Base-by-base conservation (phyloP, 106 monocot species). In the Agapanthus africanus region DNA sequence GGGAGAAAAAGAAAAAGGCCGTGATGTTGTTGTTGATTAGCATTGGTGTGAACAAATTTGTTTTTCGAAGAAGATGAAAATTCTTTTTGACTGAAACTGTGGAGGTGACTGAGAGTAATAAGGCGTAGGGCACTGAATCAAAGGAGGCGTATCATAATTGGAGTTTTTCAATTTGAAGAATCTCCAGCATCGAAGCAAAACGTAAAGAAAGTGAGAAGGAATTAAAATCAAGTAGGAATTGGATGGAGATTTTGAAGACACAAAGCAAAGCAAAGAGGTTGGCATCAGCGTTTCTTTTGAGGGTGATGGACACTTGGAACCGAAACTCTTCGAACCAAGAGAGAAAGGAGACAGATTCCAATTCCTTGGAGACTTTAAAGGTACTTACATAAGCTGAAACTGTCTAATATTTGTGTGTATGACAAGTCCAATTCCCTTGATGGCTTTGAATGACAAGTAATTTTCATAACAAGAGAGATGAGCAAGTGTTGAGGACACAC, bases 101-200 rank as follows among this genome's bases (percentile, higher is more conserved):
- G n/a, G n/a, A n/a, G n/a, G n/a, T n/a, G n/a, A n/a, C n/a, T n/a
- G n/a, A n/a, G n/a, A n/a, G n/a, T n/a, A n/a, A n/a, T n/a, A n/a
- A 23, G 26, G 28, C 56, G 25, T 56, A 23, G 56, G 56, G 56
- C 28, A 26, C 6, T 23, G 63, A 63, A 63, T 63, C 63, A 63
- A 37, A 63, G 64, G 46, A 47, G 16, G 64, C 64, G 33, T 64
- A 39, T 63, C 23, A n/a, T 63, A n/a, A 36, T 63, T 35, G 63
- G 63, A 38, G 63, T 37, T 32, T 23, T 64, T 61, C 9, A 18
- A 35, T 26, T 19, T 33, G 19, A 63, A 63, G 64, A 64, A 64
- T 64, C 36, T 64, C 39, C 36, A 37, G 64, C 64, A 64, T 37
- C 38, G 64, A 64, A 64, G 64, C 64, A 64, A 64, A 37, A 13